These are phyloP conservation scores for Stagonosporopsis tanaceti DNA, from an alignment of 2,329 filamentous ascomycete genomes.

Conservation along the genomic window DNA sequence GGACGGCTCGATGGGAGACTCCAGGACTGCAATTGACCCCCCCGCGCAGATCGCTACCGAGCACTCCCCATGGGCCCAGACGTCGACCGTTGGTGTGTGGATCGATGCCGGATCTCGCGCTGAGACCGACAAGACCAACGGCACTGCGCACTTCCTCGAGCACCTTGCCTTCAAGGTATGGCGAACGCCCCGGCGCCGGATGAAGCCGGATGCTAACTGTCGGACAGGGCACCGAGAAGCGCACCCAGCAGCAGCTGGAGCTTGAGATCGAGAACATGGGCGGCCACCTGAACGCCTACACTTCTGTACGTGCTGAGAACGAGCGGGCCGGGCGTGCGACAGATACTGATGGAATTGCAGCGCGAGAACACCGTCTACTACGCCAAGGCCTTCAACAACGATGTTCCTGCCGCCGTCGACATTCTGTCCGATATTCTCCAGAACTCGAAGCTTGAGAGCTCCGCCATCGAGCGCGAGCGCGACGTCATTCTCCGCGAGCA, in stretches of 20 bases:
- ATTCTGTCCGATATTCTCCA: conserved; percentile 99
- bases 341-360: conserved; percentile 57
- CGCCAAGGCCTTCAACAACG: conserved; percentile 97
- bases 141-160: conserved; percentile 99
- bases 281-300: conserved; percentile 98
- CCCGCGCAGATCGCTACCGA: conserved; percentile 86
- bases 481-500: conserved; percentile 99
- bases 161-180: conserved; percentile 98
- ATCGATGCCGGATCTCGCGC: conserved; percentile 98
- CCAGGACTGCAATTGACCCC: conserved; percentile 44
- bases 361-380: conserved; percentile 99
- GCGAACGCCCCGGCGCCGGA: conserved; percentile 5
- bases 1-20: conserved; percentile 33
- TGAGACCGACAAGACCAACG: conserved; percentile 98
- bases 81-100: conserved; percentile 97
- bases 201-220: conserved; percentile 35
- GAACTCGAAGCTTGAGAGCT: conserved; percentile 95
- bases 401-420: conserved; percentile 95
- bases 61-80: conserved; percentile 97
- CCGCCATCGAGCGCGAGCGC: conserved; percentile 94
- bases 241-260: conserved; percentile 96
- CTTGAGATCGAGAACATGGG: conserved; percentile 99
- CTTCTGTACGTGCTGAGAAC: conserved; percentile 73
- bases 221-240: conserved; percentile 83
- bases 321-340: conserved; percentile 8